These are phyloP conservation scores for Citrullus colocynthis DNA, from an alignment of 306 rosid species.

Conservation along the genomic window DNA sequence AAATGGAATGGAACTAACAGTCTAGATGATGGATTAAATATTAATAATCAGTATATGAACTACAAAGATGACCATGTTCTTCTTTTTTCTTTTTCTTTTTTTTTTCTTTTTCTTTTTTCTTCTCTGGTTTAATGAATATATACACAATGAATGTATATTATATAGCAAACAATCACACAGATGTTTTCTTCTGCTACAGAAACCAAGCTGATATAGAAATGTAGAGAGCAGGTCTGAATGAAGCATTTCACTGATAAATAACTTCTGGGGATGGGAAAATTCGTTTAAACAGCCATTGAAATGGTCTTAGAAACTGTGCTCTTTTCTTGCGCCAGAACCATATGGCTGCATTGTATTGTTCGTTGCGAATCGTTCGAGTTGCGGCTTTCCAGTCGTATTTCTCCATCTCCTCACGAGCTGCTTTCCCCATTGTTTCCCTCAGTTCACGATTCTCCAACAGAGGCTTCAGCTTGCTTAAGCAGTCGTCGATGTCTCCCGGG, in stretches of 20 bases:
- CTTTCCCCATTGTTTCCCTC: conserved; percentile 66
- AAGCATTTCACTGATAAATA: conserved; percentile 30
- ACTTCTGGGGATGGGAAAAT: conserved; percentile 56
- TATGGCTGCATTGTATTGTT: conserved; percentile 82
- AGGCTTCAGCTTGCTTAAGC: conserved; percentile 64
- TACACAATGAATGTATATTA: conserved; percentile 25
- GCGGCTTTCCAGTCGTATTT: conserved; percentile 94
- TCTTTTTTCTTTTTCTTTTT: not conserved
- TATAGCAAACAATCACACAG: conserved; percentile 19
- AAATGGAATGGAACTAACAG: not conserved
- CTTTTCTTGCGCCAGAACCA: conserved; percentile 98
- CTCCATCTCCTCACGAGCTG: conserved; percentile 85
- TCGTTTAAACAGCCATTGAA: conserved; percentile 62
- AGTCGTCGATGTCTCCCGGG: conserved; percentile 67
- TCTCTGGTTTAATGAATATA: conserved; percentile 26
- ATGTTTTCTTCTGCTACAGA: conserved; percentile 13
- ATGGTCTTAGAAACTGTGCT: conserved; percentile 53
- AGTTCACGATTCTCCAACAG: conserved; percentile 46
- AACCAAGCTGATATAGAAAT: conserved; percentile 13
- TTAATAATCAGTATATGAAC: not conserved
- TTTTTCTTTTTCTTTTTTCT: not conserved
- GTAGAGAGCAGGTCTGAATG: not conserved
- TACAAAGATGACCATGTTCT: conserved; percentile 4
- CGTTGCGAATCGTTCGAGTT: conserved; percentile 59
- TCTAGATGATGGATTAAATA: not conserved